Conservation (phyloP, 371 early-diverging fungal species). For the Rhizomucor miehei region DNA sequence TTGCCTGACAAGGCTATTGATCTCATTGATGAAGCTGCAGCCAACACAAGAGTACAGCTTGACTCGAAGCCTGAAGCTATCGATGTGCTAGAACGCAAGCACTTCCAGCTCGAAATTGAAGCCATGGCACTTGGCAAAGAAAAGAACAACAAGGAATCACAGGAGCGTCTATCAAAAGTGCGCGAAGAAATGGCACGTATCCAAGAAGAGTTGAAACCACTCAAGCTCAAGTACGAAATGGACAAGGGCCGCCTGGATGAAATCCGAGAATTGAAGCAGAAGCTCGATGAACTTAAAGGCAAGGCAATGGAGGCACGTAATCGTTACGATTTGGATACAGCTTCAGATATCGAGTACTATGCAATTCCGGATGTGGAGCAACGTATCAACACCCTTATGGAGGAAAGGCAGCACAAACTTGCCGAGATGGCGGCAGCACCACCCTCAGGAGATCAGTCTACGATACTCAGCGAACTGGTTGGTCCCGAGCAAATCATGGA, state of each 20-base stretch:
- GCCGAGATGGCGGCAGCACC: constrained; percentile 48
- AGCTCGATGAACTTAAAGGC: constrained; percentile 81
- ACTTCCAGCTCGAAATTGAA: constrained; percentile 93
- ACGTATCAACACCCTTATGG: constrained; percentile 56
- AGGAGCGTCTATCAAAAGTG: constrained; percentile 75
- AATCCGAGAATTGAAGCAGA: constrained; percentile 81
- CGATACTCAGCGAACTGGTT: constrained; percentile 78
- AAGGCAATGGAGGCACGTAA: constrained; percentile 88
- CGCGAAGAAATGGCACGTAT: constrained; percentile 81
- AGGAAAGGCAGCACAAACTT: constrained; percentile 57
- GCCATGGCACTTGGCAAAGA: constrained; percentile 91
- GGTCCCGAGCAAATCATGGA: constrained; percentile 84
- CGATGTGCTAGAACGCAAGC: constrained; percentile 88
- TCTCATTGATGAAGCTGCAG: constrained; percentile 92
- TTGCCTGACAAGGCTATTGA: constrained; percentile 88
- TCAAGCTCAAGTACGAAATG: constrained; percentile 81
- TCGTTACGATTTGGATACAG: constrained; percentile 68
- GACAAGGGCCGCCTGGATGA: constrained; percentile 87
- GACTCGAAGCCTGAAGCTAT: constrained; percentile 96
- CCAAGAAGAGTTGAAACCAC: constrained; percentile 83
- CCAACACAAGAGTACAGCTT: constrained; percentile 90
- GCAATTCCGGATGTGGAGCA: constrained; percentile 83
- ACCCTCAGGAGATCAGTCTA: constrained; percentile 13
- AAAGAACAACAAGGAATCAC: constrained; percentile 76
- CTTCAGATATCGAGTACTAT: constrained; percentile 85